Base-by-base conservation (phyloP, 1,284 basidiomycete genomes). In the Phenoliferia sp. region DNA sequence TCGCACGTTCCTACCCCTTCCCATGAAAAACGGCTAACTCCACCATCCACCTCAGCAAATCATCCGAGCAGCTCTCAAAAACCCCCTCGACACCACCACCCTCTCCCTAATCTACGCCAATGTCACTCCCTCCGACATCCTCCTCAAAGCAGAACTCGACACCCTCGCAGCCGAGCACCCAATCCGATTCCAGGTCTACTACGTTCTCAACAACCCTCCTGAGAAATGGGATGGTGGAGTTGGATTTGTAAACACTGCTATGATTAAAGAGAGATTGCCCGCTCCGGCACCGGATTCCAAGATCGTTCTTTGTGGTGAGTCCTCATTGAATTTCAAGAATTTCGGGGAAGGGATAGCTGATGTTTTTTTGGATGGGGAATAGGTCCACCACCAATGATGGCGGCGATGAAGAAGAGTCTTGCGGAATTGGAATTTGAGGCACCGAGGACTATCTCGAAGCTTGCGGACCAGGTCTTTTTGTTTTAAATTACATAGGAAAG, bases 101-200 rank as follows among this genome's bases (percentile, higher is more conserved):
- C 94, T 81, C 90, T 95, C 80, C 84, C 85, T 99, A 74, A 91
- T 99, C 79, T 99, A 98, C 80, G 95, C 96, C 74, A 99, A 99
- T 80, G 93, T 97, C 67, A 76, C 76, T 52, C 73, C 75, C 57
- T 74, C 75, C 31, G 81, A 82, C 72, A 82, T 82, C 63, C 72
- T 98, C 63, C 85, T 98, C 74, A 90, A 87, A 78, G 84, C 87
- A 66, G 93, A 97, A 79, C 85, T 95, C 62, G 92, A 94, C 77
- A 83, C 85, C 69, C 87, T 98, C 34, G 87, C 85, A 17, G 81
- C 84, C 63, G 83, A 83, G 74, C 84, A 95, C 79, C 81, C 84
- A 28, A 80, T 83, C 63, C 85, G 87, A 73, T 92, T 99, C 85
- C 87, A 85, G 69, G 84, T 97, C 63, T 87, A 87, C 82, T 94